These are phyloP conservation scores for Apostasia shenzhenica DNA, from an alignment of 106 monocot genomes.

Conservation along the genomic window DNA sequence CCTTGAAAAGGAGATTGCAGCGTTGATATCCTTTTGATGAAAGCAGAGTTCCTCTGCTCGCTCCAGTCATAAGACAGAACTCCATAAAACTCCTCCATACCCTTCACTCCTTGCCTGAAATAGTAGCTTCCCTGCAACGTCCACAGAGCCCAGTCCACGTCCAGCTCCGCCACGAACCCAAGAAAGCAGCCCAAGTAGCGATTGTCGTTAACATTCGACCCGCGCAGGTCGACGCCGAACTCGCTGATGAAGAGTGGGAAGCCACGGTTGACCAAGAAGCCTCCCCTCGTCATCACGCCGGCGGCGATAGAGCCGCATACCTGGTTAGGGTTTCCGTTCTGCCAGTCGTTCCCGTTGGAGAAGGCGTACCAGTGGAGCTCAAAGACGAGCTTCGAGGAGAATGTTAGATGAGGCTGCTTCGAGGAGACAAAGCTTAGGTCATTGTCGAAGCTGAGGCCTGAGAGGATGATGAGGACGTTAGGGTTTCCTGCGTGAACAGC, in stretches of 20 bases:
- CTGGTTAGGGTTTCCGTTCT: constrained; percentile 5
- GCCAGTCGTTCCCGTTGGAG: constrained; percentile 12
- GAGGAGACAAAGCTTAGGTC: constrained; percentile 20
- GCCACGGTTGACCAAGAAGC: constrained; percentile 12
- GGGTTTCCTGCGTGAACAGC: constrained; percentile 27
- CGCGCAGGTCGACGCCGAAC: constrained; percentile 26
- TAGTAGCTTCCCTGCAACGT: constrained; percentile 45
- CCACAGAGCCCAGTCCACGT: constrained; percentile 38
- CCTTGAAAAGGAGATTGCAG: constrained; percentile 22
- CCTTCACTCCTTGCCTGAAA: constrained; percentile 17
- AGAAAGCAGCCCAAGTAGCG: constrained; percentile 21
- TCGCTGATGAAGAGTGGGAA: constrained; percentile 21
- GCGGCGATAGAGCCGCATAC: constrained; percentile 3
- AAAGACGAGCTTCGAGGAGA: constrained; percentile 13
- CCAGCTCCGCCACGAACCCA: constrained; percentile 19
- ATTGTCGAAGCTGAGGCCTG: constrained; percentile 21
- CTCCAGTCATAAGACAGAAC: constrained; percentile 17
- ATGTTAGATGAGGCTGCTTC: not conserved
- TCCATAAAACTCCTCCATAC: constrained; percentile 28
- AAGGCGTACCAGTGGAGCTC: constrained; percentile 38
- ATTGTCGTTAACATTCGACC: constrained; percentile 13
- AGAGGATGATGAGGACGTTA: constrained; percentile 23
- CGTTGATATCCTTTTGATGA: constrained; percentile 11
- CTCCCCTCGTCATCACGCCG: not conserved
- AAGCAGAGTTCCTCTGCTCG: constrained; percentile 5